These are phyloP conservation scores for Colletotrichum plurivorum DNA, from an alignment of 2,329 filamentous ascomycete genomes.

Conservation along the genomic window DNA sequence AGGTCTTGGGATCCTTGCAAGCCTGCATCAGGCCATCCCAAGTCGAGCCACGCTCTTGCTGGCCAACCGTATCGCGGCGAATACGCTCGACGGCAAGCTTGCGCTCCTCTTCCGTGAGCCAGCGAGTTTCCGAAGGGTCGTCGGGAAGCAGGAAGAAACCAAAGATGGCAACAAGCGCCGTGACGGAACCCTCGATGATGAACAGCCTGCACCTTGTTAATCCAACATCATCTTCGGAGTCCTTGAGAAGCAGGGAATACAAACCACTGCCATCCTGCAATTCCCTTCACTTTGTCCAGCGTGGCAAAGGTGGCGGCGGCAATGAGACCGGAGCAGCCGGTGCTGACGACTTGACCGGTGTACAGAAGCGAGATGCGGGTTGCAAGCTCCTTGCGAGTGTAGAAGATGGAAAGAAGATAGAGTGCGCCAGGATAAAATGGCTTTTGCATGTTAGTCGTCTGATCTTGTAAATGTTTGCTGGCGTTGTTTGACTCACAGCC, in stretches of 20 bases:
- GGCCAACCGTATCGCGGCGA: constrained; percentile 31
- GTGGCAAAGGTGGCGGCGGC: constrained; percentile 26
- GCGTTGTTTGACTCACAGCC: constrained; percentile 6
- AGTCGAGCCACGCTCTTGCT: constrained; percentile 27
- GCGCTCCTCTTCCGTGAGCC: constrained; percentile 32
- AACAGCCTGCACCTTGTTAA: not conserved
- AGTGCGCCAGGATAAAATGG: constrained; percentile 35
- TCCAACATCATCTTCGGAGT: not conserved
- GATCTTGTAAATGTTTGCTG: not conserved
- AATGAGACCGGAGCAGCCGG: constrained; percentile 33
- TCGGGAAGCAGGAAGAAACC: constrained; percentile 56
- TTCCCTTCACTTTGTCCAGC: constrained; percentile 25
- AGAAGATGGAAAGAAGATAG: constrained; percentile 34
- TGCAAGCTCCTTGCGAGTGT: constrained; percentile 35
- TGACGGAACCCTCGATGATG: constrained; percentile 48
- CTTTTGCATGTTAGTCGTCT: not conserved
- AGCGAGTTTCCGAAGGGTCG: constrained; percentile 43
- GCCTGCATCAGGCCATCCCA: constrained; percentile 35
- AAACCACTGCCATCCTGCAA: constrained; percentile 38
- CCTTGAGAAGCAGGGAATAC: not conserved
- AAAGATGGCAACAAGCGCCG: constrained; percentile 54
- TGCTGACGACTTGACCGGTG: constrained; percentile 32
- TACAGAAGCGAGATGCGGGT: constrained; percentile 28
- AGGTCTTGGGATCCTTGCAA: constrained; percentile 47
- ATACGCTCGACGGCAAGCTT: constrained; percentile 28